A percentile compares a stretch with the other conserved stretches of the same genome.
phyloP scores from a whole-genome alignment of 2,329 filamentous ascomycete species.

The Scedosporium apiospermum region DNA sequence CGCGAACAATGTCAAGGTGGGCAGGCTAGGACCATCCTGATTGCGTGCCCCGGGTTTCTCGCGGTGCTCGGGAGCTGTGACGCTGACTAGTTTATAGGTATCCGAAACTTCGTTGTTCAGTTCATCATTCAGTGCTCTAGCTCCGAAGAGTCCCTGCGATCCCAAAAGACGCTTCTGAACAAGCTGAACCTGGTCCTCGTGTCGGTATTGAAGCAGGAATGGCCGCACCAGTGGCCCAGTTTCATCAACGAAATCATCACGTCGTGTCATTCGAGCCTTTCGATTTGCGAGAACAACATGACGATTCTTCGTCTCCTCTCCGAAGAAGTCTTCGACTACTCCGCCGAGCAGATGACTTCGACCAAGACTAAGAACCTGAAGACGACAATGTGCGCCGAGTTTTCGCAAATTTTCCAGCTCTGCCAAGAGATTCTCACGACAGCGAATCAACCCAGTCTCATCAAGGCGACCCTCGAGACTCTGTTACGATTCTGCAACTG shows the following conservation, averaged over 20 bases:
- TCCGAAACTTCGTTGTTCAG: slow-evolving; percentile 97
- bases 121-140: slow-evolving; percentile 93
- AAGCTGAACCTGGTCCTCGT: slow-evolving; percentile 97
- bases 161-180: slow-evolving; percentile 84
- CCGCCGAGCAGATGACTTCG: slow-evolving; percentile 98
- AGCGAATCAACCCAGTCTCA: slow-evolving; percentile 75
- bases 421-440: slow-evolving; percentile 92
- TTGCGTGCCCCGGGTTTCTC: neutral
- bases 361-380: slow-evolving; percentile 93
- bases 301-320: slow-evolving; percentile 89
- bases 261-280: slow-evolving; percentile 87
- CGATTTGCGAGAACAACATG: slow-evolving; percentile 99
- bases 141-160: slow-evolving; percentile 77
- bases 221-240: slow-evolving; percentile 99
- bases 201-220: slow-evolving; percentile 97
- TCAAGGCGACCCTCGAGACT: slow-evolving; percentile 96
- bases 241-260: slow-evolving; percentile 99
- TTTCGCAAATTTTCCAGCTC: slow-evolving; percentile 95
- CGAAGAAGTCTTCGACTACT: slow-evolving; percentile 98
- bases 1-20: slow-evolving; percentile 86
- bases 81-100: slow-evolving; percentile 47
- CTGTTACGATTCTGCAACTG: slow-evolving; percentile 95
- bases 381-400: slow-evolving; percentile 97
- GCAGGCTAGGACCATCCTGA: neutral
- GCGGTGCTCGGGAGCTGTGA: neutral